Conservation (phyloP, 345 rosid species). For the Luvunga scandens region DNA sequence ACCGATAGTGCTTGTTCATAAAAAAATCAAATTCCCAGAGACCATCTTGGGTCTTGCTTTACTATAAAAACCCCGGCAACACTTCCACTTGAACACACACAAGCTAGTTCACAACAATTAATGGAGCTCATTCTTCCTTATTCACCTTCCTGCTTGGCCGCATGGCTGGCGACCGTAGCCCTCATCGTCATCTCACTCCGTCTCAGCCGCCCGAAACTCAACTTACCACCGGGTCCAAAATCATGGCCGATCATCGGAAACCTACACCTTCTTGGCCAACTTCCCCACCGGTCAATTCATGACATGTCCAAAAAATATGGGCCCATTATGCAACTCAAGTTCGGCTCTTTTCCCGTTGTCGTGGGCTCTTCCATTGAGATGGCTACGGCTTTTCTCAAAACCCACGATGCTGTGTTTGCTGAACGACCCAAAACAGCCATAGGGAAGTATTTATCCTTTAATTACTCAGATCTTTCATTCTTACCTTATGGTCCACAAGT, state of each 20-base stretch:
- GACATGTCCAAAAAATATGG: conserved; percentile 55
- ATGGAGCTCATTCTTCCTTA: conserved; percentile 17
- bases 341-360: too few species aligned
- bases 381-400: conserved; percentile 51
- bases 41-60: too few species aligned
- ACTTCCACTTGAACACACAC: background rate
- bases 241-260: conserved; percentile 70
- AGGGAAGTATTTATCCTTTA: conserved; percentile 63
- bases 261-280: conserved; percentile 56
- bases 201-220: conserved; percentile 32
- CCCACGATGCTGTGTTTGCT: conserved; percentile 46
- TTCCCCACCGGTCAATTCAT: conserved; percentile 64
- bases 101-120: background rate
- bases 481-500: conserved; percentile 61
- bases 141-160: conserved; percentile 15
- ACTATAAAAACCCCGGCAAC: background rate
- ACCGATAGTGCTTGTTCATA: background rate
- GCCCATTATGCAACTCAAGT: conserved; percentile 40
- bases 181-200: conserved; percentile 34
- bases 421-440: conserved; percentile 51
- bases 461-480: conserved; percentile 58
- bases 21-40: background rate
- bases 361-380: too few species aligned
- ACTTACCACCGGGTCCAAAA: conserved; percentile 60
- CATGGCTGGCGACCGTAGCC: conserved; percentile 34